phyloP scores from a whole-genome alignment of 192 early-diverging fungal genomes.

The Gaertneriomyces sp. region DNA sequence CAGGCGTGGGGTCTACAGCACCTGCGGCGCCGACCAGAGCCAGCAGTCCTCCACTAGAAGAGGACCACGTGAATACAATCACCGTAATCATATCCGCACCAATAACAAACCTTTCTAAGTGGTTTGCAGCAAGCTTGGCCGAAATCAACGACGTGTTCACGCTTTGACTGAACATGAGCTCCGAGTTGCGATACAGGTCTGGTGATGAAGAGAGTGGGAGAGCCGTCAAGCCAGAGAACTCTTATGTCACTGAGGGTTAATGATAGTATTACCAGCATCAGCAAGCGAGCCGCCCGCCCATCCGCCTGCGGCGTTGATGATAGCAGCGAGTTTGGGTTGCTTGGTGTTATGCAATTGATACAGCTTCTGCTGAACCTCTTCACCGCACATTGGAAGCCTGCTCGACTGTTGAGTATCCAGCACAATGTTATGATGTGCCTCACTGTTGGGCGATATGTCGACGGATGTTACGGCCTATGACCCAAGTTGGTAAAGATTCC shows the following conservation, averaged over 20 bases:
- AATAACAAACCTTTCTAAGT: constrained; percentile 63
- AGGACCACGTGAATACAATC: background rate
- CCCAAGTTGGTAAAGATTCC: background rate
- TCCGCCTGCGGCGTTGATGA: constrained; percentile 92
- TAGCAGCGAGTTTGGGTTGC: constrained; percentile 62
- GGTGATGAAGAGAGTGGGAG: background rate
- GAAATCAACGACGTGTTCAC: constrained; percentile 80
- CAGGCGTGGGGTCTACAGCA: constrained; percentile 14
- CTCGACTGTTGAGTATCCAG: constrained; percentile 38
- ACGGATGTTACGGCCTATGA: constrained; percentile 70
- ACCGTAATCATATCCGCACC: background rate
- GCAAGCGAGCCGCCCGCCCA: constrained; percentile 89
- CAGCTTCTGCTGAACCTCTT: constrained; percentile 43
- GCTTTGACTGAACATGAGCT: constrained; percentile 77
- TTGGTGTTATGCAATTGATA: constrained; percentile 23
- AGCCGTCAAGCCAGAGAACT: background rate
- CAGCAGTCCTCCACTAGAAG: constrained; percentile 62
- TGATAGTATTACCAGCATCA: constrained; percentile 45
- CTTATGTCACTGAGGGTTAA: background rate
- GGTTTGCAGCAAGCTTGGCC: constrained; percentile 68
- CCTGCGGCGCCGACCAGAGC: constrained; percentile 67
- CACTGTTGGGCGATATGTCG: constrained; percentile 67
- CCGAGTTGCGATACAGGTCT: constrained; percentile 64
- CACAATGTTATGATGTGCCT: constrained; percentile 70
- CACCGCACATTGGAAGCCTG: constrained; percentile 58